These are phyloP conservation scores for Coemansia sp. DNA, from an alignment of 371 early-diverging fungal species.

Conservation along the genomic window DNA sequence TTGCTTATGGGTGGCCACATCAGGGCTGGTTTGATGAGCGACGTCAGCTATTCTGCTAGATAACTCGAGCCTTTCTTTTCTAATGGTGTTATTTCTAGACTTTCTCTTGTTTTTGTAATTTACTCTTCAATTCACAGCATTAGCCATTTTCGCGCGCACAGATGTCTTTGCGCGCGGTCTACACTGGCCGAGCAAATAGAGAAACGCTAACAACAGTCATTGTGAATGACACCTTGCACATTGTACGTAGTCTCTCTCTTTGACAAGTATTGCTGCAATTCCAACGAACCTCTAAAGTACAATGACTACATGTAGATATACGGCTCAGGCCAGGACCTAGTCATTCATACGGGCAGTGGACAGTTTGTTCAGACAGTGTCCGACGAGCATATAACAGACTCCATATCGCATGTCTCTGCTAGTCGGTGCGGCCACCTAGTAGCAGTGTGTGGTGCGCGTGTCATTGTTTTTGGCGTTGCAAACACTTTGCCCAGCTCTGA, in stretches of 20 bases:
- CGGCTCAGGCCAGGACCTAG: conserved; percentile 39
- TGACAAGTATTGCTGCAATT: not conserved
- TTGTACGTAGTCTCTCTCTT: conserved; percentile 26
- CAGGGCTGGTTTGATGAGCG: not conserved
- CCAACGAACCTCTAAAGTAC: not conserved
- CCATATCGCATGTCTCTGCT: conserved; percentile 14
- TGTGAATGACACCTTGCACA: conserved; percentile 11
- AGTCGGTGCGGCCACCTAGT: conserved; percentile 17
- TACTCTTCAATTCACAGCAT: not conserved
- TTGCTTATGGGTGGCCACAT: not conserved
- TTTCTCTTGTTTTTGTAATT: not conserved
- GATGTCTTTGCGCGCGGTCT: conserved; percentile 41
- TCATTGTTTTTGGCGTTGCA: conserved; percentile 13
- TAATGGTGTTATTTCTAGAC: not conserved
- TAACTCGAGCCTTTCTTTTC: not conserved
- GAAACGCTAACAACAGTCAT: conserved; percentile 16
- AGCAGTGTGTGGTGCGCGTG: conserved; percentile 9
- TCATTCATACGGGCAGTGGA: conserved; percentile 17
- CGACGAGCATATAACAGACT: conserved; percentile 4
- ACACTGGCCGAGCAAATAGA: conserved; percentile 44
- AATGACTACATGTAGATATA: conserved; percentile 21
- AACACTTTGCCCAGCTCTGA: not conserved
- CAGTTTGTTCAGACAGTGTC: conserved; percentile 33
- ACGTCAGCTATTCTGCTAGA: not conserved
- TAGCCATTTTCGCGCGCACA: not conserved